phyloP scores from a whole-genome alignment of 2,329 filamentous ascomycete species.

The Penicillium paneum region DNA sequence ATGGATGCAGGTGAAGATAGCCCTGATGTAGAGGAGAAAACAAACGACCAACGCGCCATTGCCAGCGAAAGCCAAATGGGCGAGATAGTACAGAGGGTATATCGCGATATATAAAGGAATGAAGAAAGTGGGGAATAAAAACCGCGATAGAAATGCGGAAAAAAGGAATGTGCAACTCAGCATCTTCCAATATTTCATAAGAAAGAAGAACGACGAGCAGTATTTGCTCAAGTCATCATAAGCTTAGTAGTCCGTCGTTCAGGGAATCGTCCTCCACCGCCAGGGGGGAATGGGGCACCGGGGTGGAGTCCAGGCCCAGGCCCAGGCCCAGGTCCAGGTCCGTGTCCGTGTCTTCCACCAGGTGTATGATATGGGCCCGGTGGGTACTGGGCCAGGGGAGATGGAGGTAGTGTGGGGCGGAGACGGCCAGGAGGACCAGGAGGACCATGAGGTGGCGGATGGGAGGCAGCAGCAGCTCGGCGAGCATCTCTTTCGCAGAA shows the following conservation, averaged over 20 bases:
- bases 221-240: slow-evolving; percentile 45
- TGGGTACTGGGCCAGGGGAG: slow-evolving; percentile 34
- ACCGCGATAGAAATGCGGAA: not conserved
- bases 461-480: slow-evolving; percentile 43
- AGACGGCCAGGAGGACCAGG: slow-evolving; percentile 31
- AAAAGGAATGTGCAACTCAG: not conserved
- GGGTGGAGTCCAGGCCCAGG: slow-evolving; percentile 18
- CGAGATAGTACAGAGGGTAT: slow-evolving; percentile 22
- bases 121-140: slow-evolving; percentile 1
- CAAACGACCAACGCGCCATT: slow-evolving; percentile 18
- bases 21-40: slow-evolving; percentile 2
- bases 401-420: slow-evolving; percentile 33
- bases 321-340: slow-evolving; percentile 4
- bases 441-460: slow-evolving; percentile 28
- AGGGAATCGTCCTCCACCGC: slow-evolving; percentile 42
- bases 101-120: slow-evolving; percentile 21
- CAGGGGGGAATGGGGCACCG: slow-evolving; percentile 26
- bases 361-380: slow-evolving; percentile 24
- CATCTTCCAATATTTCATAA: not conserved
- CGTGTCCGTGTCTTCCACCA: not conserved
- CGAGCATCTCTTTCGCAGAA: slow-evolving; percentile 88
- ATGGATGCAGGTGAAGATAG: slow-evolving; percentile 6
- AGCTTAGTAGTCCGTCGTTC: slow-evolving; percentile 49
- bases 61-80: slow-evolving; percentile 7
- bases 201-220: not conserved